A percentile compares a stretch with the other conserved stretches of the same genome.
These are phyloP conservation scores for Coemansia guatemalensis DNA, from an alignment of 192 early-diverging fungal genomes.

Conservation along the genomic window DNA sequence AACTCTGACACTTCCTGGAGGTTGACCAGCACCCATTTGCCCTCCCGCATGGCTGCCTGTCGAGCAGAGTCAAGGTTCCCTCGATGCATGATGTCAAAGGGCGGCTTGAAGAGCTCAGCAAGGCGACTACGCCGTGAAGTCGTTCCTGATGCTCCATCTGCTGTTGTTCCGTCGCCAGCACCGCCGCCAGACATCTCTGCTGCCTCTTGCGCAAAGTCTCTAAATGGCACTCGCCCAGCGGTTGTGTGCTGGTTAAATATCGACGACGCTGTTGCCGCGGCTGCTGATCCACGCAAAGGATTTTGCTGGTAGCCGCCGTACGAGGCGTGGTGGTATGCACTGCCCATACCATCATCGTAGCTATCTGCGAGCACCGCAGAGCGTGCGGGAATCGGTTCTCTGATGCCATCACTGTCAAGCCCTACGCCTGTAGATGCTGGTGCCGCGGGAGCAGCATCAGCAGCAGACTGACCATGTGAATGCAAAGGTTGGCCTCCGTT, in stretches of 20 bases:
- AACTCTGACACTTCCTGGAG: conserved; percentile 79
- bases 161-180: conserved; percentile 5
- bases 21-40: conserved; percentile 86
- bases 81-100: conserved; percentile 81
- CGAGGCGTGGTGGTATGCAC: conserved; percentile 4
- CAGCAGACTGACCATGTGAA: conserved; percentile 9
- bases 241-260: conserved; percentile 51
- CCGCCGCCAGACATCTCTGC: conserved; percentile 54
- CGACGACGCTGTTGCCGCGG: conserved; percentile 34
- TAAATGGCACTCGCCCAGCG: conserved; percentile 57
- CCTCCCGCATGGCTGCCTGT: conserved; percentile 55
- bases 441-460: conserved; percentile 13
- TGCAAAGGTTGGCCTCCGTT: conserved; percentile 66
- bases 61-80: conserved; percentile 75
- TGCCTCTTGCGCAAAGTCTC: conserved; percentile 67
- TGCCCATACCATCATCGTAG: conserved; percentile 11
- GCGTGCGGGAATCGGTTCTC: conserved; percentile 84
- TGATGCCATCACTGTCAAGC: conserved; percentile 55
- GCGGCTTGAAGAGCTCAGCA: conserved; percentile 82
- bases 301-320: conserved; percentile 7
- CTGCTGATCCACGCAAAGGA: neutral
- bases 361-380: conserved; percentile 72
- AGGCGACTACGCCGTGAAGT: conserved; percentile 57
- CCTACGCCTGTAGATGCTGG: conserved; percentile 4
- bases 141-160: conserved; percentile 7